Conservation (phyloP, 1,284 basidiomycete genomes). For the Crocinoboletus sp. region DNA sequence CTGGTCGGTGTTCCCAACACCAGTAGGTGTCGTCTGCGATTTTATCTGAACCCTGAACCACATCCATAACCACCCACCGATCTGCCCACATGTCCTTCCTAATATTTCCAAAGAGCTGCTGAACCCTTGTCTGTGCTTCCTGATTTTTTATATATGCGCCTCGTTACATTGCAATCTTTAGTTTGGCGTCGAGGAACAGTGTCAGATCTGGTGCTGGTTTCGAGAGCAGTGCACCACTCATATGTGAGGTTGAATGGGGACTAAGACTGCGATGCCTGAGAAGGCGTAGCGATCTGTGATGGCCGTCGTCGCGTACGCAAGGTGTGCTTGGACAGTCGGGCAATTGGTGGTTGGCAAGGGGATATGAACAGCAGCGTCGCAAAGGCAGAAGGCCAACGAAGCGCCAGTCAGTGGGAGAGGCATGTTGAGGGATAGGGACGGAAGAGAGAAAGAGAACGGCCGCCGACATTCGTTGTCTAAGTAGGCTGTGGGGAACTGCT, state of each 20-base stretch:
- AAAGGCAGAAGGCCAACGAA: no score
- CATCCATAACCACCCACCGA: constrained; percentile 68
- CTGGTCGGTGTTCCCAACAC: constrained; percentile 35
- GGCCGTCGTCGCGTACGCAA: constrained; percentile 68
- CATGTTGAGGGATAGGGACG: no score
- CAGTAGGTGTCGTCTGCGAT: constrained; percentile 55
- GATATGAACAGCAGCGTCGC: neutral
- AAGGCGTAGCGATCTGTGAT: constrained; percentile 96
- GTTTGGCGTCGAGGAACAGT: constrained; percentile 82
- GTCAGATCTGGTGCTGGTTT: constrained; percentile 85
- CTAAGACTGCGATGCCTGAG: constrained; percentile 92
- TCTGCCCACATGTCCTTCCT: constrained; percentile 45
- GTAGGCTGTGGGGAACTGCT: neutral
- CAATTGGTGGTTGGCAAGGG: constrained; percentile 36
- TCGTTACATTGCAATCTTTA: constrained; percentile 66
- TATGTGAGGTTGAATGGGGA: constrained; percentile 40
- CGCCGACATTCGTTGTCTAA: neutral
- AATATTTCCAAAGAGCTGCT: constrained; percentile 61
- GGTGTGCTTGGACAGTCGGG: constrained; percentile 55
- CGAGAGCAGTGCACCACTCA: constrained; percentile 84
- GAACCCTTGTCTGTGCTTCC: constrained; percentile 69
- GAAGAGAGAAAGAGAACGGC: neutral
- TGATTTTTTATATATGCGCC: constrained; percentile 89
- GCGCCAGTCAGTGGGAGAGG: neutral
- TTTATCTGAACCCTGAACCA: constrained; percentile 50